A percentile compares a stretch with the other conserved stretches of the same genome.
Conservation (phyloP, 148 eudicot species). For the Rhododendron henanense region DNA sequence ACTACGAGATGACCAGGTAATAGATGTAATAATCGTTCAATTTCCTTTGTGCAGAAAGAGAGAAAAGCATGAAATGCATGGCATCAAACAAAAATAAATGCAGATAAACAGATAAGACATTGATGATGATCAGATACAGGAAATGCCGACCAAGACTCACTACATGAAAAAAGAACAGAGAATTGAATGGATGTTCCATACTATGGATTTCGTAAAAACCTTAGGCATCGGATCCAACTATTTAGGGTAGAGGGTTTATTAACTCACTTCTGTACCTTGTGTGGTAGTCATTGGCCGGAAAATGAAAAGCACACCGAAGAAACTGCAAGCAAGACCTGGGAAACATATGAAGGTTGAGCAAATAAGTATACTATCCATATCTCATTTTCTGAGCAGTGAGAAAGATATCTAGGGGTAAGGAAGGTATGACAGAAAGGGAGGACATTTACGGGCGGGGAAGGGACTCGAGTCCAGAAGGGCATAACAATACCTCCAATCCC, state of each 20-base stretch:
- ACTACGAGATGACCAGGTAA: not conserved
- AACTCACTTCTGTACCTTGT: slow-evolving; percentile 50
- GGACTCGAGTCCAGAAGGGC: not conserved
- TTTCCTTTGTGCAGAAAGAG: not conserved
- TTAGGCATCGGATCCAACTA: not conserved
- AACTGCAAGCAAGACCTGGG: slow-evolving; percentile 58
- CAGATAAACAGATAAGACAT: not conserved
- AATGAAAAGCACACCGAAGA: slow-evolving; percentile 55
- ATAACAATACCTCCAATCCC: not conserved
- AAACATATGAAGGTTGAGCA: slow-evolving; percentile 12
- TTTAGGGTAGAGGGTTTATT: slow-evolving; percentile 12
- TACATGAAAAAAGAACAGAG: not conserved
- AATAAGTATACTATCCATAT: not conserved
- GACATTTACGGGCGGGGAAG: not conserved
- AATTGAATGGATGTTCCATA: not conserved
- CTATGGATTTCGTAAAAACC: not conserved
- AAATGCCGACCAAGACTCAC: not conserved
- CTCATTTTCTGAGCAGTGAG: not conserved
- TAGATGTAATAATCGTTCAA: not conserved
- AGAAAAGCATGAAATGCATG: not conserved
- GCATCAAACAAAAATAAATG: not conserved
- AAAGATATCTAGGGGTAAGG: not conserved
- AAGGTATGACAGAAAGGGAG: not conserved
- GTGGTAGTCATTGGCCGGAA: slow-evolving; percentile 34
- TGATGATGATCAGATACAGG: not conserved